phyloP scores from a whole-genome alignment of 352 stramenopile species.

The Phytophthora nicotianae region DNA sequence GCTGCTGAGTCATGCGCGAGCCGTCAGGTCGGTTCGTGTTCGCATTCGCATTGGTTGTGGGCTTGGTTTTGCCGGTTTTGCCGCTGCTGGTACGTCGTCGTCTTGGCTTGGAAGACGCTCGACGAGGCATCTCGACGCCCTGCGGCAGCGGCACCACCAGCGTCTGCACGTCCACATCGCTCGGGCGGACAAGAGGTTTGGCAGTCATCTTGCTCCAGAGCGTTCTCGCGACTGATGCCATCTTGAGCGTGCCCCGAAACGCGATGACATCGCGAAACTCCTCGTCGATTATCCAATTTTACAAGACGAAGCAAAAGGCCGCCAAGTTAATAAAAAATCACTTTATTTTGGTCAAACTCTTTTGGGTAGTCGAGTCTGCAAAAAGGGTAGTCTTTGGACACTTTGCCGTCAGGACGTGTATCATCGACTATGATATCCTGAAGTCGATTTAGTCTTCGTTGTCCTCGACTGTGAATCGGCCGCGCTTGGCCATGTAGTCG shows the following conservation, averaged over 20 bases:
- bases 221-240: conserved; percentile 22
- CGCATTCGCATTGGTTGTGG: conserved; percentile 16
- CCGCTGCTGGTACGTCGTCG: conserved; percentile 26
- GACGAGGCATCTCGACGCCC: conserved; percentile 27
- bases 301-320: not conserved
- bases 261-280: conserved; percentile 14
- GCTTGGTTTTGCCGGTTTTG: conserved; percentile 22
- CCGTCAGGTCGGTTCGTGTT: conserved; percentile 58
- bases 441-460: conserved; percentile 25
- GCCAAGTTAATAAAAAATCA: conserved; percentile 26
- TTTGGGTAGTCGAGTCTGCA: conserved; percentile 2
- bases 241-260: conserved; percentile 7
- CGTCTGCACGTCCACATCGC: conserved; percentile 37
- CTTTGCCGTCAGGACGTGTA: conserved; percentile 10
- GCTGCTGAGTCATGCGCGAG: conserved; percentile 68
- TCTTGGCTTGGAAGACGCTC: conserved; percentile 11
- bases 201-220: conserved; percentile 26
- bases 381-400: not conserved
- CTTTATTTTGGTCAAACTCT: conserved; percentile 32
- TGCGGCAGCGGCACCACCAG: conserved; percentile 31
- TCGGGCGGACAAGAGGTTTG: conserved; percentile 36
- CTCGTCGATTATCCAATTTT: conserved; percentile 8
- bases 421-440: conserved; percentile 2
- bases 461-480: conserved; percentile 61
- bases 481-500: conserved; percentile 80